Percentiles rank a stretch among this genome's conserved stretches.
phyloP scores from a whole-genome alignment of 768 basidiomycete genomes.

The Amanita molliuscula region DNA sequence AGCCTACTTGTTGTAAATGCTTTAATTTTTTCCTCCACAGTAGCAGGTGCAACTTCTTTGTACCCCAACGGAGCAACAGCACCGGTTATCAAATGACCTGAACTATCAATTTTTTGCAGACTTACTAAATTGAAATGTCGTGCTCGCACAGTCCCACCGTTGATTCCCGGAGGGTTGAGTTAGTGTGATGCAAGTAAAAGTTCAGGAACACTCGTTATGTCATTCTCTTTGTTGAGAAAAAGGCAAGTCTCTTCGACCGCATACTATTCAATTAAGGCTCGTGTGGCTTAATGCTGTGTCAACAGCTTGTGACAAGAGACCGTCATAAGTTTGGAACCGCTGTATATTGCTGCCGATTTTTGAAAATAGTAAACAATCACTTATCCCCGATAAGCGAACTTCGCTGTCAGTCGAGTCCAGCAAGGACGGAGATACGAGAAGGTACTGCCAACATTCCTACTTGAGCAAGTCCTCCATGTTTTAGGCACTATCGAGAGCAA shows the following conservation, averaged over 20 bases:
- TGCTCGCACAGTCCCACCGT: neutral
- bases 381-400: neutral
- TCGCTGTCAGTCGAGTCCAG: neutral
- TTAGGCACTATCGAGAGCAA: too few species aligned
- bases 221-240: conserved; percentile 2
- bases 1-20: too few species aligned
- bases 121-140: neutral
- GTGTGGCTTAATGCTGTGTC: neutral
- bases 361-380: neutral
- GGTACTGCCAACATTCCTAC: neutral
- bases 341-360: neutral
- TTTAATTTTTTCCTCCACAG: too few species aligned
- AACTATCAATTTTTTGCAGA: neutral
- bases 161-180: neutral
- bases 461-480: neutral
- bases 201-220: neutral
- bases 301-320: too few species aligned
- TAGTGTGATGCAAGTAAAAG: neutral
- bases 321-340: too few species aligned
- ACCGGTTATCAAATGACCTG: neutral
- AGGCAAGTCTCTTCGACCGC: neutral
- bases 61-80: neutral
- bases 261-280: neutral
- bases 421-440: neutral
- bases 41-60: neutral